Evolutionary conservation across 805 yeast genomes (phyloP).

Genomic region (Nakazawaea sp.): DNA sequence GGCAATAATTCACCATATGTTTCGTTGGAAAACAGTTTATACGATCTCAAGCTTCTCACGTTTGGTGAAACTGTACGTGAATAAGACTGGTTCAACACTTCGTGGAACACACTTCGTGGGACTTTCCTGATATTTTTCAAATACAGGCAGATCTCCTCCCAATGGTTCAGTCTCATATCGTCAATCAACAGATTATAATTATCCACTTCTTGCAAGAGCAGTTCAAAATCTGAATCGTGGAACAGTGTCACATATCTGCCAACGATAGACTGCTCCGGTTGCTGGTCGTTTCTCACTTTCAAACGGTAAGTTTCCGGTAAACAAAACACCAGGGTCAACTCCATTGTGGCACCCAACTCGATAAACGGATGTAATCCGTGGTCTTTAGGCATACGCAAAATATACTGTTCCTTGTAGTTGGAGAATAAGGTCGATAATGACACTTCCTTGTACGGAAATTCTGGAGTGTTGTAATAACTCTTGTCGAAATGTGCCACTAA

Average conservation of each 20-base stretch:
- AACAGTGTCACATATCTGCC: constrained; percentile 30
- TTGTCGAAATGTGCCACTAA: constrained; percentile 15
- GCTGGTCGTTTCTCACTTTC: constrained; percentile 26
- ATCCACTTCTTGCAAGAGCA: constrained; percentile 26
- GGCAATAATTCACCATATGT: constrained; percentile 92
- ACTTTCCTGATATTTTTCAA: constrained; percentile 14
- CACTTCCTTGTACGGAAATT: constrained; percentile 19
- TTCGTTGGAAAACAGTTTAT: constrained; percentile 82
- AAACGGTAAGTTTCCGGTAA: constrained; percentile 29
- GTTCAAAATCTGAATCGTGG: constrained; percentile 21
- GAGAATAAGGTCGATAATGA: constrained; percentile 32
- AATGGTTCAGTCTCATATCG: constrained; percentile 22
- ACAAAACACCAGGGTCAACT: constrained; percentile 29
- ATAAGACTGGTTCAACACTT: constrained; percentile 65
- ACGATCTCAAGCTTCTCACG: constrained; percentile 53
- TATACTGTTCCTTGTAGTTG: constrained; percentile 40
- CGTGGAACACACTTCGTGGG: constrained; percentile 46
- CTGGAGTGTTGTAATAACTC: constrained; percentile 22
- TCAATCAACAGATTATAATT: constrained; percentile 37
- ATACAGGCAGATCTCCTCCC: background rate
- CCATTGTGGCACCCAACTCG: constrained; percentile 52
- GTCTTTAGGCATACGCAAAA: constrained; percentile 42
- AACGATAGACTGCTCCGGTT: constrained; percentile 29
- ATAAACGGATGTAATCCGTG: constrained; percentile 56
- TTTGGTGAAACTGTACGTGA: constrained; percentile 74